Base-by-base conservation (phyloP, 176 grass and related monocot species). In the Carex pumila region DNA sequence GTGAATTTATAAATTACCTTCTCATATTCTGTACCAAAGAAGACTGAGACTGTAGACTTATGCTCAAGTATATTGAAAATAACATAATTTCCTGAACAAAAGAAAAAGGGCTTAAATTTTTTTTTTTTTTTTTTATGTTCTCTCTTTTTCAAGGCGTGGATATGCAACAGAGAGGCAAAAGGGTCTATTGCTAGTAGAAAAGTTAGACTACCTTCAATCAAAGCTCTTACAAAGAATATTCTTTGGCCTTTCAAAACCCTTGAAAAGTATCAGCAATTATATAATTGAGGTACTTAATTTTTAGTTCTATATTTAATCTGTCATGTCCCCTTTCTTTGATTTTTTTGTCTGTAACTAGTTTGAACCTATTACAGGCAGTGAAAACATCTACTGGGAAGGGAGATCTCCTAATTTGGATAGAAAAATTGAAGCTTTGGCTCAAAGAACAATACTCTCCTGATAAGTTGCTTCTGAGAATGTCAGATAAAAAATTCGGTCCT, bases 131-230 rank as follows among this genome's bases (percentile, higher is more conserved):
- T 13, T 12, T 18, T 18, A 17, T 25, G 5, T 19, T 39, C 29
- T 61, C 7, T 30, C 25, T 71, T 13, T 75, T 49, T 7, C 36
- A 73, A 98, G 95, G 85, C 91, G 95, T 89, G 95, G 95, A 19
- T 98, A 93, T 85, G 91, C 93, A 3, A 90, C 88, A 10, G 96
- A 98, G 91, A 95, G 89, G 65, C 89, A 93, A 30, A 91, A 93
- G 62, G 96, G 93, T 54, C 82, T 95, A 12, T 65, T 95, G 0
- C 63, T 98, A 69, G 96, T 90, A 53, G 91, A 98, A 86, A 98
- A 98, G 19, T 84, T 95, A 18, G 95, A 98, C 86, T 95, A 98
- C 77, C 87, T 98, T 14, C 92, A 95, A 70, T 95, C 95, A 17
- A 98, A 98, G 36, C 80, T 98, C 34, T 70, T 98, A 63, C 92